Evolutionary conservation across 805 yeast genomes (phyloP).

Genomic region (Jamesozyma piceae): DNA sequence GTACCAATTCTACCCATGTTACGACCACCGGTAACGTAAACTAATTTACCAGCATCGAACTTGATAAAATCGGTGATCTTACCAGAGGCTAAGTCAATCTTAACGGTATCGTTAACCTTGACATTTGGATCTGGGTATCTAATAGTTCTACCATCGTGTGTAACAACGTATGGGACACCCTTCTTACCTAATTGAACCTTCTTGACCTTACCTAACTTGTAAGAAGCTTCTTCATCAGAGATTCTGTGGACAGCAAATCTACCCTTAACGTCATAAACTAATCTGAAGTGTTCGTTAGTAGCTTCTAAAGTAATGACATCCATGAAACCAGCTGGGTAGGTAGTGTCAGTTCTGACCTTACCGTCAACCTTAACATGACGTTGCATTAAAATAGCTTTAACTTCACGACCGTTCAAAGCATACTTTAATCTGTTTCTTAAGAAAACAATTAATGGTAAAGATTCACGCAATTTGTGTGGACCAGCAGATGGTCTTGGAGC

Average conservation of each 20-base stretch:
- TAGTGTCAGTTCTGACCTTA: conserved; percentile 97
- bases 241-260: conserved; percentile 99
- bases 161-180: conserved; percentile 96
- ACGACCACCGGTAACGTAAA: conserved; percentile 95
- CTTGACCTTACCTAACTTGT: conserved; percentile 97
- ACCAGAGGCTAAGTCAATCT: conserved; percentile 92
- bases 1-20: conserved; percentile 97
- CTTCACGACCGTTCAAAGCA: conserved; percentile 98
- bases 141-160: conserved; percentile 99
- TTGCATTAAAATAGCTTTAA: conserved; percentile 95
- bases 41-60: conserved; percentile 87
- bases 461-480: conserved; percentile 98
- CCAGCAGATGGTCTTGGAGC: conserved; percentile 99
- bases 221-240: conserved; percentile 95
- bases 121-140: conserved; percentile 98
- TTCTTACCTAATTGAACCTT: conserved; percentile 97
- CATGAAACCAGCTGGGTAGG: conserved; percentile 99
- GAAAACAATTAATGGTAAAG: conserved; percentile 92
- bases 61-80: conserved; percentile 83
- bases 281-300: conserved; percentile 98
- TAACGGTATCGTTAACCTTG: conserved; percentile 96
- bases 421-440: conserved; percentile 98
- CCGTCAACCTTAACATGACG: conserved; percentile 98
- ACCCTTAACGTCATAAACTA: conserved; percentile 96
- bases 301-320: conserved; percentile 96